These are phyloP conservation scores for Leishmania major DNA, from an alignment of 208 protist genomes.

Conservation along the genomic window DNA sequence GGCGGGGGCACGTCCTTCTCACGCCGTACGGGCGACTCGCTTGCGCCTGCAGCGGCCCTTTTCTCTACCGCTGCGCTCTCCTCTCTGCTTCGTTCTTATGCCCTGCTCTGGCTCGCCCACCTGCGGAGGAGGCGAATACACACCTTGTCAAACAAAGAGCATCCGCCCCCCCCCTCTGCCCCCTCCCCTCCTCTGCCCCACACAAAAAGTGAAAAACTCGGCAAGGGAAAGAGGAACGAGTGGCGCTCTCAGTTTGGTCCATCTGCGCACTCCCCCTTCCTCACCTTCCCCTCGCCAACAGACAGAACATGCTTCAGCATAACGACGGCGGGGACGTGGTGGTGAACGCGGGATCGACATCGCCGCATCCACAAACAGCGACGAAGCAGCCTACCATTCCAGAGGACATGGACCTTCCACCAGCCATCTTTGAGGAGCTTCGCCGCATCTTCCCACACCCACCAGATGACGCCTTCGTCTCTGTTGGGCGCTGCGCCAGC, in stretches of 20 bases:
- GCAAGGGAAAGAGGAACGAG: background rate
- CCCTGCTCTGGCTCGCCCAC: no score
- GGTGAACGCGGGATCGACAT: constrained; percentile 1
- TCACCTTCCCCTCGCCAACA: background rate
- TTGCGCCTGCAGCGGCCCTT: no score
- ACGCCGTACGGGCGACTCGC: no score
- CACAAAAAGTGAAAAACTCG: background rate
- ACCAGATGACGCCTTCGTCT: constrained; percentile 37
- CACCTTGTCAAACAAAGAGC: background rate
- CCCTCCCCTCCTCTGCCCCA: background rate
- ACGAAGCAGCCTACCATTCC: background rate
- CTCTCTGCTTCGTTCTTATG: no score
- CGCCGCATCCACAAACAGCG: background rate
- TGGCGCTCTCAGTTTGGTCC: background rate
- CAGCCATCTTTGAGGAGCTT: constrained; percentile 17
- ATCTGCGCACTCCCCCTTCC: background rate
- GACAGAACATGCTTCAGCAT: background rate
- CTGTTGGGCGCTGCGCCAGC: constrained; percentile 60
- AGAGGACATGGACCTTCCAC: constrained; percentile 11
- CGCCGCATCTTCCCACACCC: constrained; percentile 6
- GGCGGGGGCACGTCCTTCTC: no score
- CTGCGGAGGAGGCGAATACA: background rate
- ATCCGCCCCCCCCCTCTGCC: background rate
- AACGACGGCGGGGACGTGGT: background rate
- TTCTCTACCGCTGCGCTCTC: no score